phyloP scores from a whole-genome alignment of 371 early-diverging fungal species.

The Actinomortierella ambigua region DNA sequence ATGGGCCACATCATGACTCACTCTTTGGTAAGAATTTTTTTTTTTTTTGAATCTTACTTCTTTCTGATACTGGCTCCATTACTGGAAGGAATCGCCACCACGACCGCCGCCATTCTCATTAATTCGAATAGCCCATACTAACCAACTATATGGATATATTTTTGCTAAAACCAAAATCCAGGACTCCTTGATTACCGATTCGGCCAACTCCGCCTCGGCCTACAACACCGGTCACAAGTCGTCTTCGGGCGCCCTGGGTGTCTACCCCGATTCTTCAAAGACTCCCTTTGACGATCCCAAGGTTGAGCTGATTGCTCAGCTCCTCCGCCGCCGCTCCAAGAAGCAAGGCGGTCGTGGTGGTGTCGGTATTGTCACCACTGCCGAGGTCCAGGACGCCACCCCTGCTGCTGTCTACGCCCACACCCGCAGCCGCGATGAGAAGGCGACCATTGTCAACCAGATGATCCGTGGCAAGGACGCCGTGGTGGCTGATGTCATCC shows the following conservation, averaged over 20 bases:
- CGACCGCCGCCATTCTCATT: too few species aligned
- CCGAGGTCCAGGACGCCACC: slow-evolving; percentile 74
- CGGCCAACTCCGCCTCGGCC: slow-evolving; percentile 77
- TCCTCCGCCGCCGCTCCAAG: slow-evolving; percentile 72
- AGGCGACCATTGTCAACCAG: slow-evolving; percentile 67
- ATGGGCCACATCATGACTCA: slow-evolving; percentile 74
- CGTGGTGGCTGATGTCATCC: slow-evolving; percentile 71
- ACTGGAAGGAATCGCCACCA: too few species aligned
- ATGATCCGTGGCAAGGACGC: slow-evolving; percentile 61
- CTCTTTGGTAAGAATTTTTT: slow-evolving; percentile 46
- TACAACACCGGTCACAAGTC: slow-evolving; percentile 74
- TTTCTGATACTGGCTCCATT: too few species aligned
- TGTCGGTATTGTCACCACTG: slow-evolving; percentile 77
- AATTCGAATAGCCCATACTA: too few species aligned
- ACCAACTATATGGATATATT: too few species aligned
- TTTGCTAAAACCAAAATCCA: too few species aligned
- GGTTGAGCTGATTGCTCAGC: slow-evolving; percentile 68
- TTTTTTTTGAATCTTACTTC: too few species aligned
- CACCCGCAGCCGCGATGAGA: slow-evolving; percentile 60
- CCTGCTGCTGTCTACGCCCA: slow-evolving; percentile 73
- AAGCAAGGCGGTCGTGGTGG: slow-evolving; percentile 55
- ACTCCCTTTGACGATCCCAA: slow-evolving; percentile 65
- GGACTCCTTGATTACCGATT: slow-evolving; percentile 76
- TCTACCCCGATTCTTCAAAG: slow-evolving; percentile 63
- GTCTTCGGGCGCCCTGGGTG: slow-evolving; percentile 65